Evolutionary conservation across 2,329 filamentous ascomycete genomes (phyloP).

Genomic region (Colletotrichum lini): DNA sequence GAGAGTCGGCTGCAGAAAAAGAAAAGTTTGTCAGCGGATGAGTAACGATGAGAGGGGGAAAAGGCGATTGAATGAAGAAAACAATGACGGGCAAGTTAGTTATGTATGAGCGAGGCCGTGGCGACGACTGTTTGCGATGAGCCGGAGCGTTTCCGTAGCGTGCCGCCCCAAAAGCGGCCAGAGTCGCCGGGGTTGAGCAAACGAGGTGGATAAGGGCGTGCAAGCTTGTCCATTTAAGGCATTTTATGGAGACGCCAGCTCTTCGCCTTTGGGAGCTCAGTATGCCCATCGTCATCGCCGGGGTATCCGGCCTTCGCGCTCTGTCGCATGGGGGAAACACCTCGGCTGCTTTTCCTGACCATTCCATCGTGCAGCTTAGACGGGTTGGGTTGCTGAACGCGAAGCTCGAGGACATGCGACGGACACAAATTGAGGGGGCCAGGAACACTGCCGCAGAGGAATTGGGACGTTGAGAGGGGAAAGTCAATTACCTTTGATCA

Average conservation of each 20-base stretch:
- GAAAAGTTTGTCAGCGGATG: conserved; percentile 14
- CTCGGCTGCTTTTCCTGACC: conserved; percentile 7
- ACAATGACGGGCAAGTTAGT: conserved; percentile 23
- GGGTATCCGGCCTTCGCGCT: conserved; percentile 33
- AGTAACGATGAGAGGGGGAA: background rate
- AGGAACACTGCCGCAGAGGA: background rate
- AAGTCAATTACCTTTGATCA: conserved; percentile 33
- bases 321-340: background rate
- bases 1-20: conserved; percentile 19
- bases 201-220: conserved; percentile 10
- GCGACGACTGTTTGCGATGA: conserved; percentile 21
- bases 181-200: conserved; percentile 1
- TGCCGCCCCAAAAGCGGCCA: conserved; percentile 9
- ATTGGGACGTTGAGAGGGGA: background rate
- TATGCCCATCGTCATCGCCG: conserved; percentile 33
- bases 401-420: background rate
- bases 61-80: background rate
- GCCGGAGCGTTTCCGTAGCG: background rate
- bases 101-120: conserved; percentile 37
- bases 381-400: background rate
- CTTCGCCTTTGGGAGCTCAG: conserved; percentile 6
- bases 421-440: background rate
- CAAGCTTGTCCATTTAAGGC: conserved; percentile 35
- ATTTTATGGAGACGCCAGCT: conserved; percentile 35
- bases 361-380: background rate